Base-by-base conservation (phyloP, 2,329 filamentous ascomycete species). In the Microascus cirrosus region DNA sequence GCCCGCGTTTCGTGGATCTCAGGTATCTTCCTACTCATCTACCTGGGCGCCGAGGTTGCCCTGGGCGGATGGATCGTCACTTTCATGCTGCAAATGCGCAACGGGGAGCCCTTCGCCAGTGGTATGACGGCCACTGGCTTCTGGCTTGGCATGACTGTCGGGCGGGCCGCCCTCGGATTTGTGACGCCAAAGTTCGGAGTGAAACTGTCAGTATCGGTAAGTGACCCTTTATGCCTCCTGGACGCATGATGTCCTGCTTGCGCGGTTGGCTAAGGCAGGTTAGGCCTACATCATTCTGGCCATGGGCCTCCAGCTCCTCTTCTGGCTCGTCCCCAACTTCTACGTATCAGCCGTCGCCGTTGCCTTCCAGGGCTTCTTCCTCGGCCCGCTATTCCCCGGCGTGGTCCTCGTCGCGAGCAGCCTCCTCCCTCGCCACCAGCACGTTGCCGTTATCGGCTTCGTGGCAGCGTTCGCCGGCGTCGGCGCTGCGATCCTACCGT, bases 271-370 rank as follows among this genome's bases (percentile, higher is more conserved):
- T 25, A 48, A 48, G 11, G 10, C 18, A 48, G n/a, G 8, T 20
- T 39, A 57, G 55, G 32, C 36, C 12, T 95, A 94, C 68, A 77
- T 93, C 8, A 65, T 80, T 3, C 67, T 85, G 11, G 79, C 81
- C 15, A 80, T 90, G 56, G 82, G 65, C 0, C 76, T 90, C 34
- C 79, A 90, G 66, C 73, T 94, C 2, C 70, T 92, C 59, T 90
- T 92, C 73, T 94, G 89, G 89, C 82, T 92, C 3, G 84, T 94
- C 0, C 89, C 89, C 0, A 81, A 82, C 58, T 90, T 93, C 66
- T 79, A 87, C 60, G 85, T 87, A 32, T 88, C 86, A 0, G 83
- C 87, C 10, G 76, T 91, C 15, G 85, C 87, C 28, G 86, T 91
- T 24, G 76, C 83, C 0, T 68, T 93, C 0, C 81, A 90, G 60